These are phyloP conservation scores for Linanthus parryae DNA, from an alignment of 148 eudicot species.

Conservation along the genomic window DNA sequence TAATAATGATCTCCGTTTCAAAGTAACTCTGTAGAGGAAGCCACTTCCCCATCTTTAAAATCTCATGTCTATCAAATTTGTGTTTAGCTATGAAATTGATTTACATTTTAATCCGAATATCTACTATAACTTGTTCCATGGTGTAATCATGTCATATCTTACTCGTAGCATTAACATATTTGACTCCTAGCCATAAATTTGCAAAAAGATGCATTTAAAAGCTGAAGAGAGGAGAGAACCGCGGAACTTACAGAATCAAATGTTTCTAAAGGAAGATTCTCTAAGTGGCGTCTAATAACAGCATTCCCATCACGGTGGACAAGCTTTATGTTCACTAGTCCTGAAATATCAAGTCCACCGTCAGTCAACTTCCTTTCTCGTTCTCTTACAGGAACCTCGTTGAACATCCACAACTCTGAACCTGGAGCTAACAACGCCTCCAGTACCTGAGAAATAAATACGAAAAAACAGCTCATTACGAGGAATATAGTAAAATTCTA, in stretches of 20 bases:
- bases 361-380: slow-evolving; percentile 76
- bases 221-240: background rate
- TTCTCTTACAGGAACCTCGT: slow-evolving; percentile 73
- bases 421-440: slow-evolving; percentile 83
- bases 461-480: background rate
- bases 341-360: slow-evolving; percentile 78
- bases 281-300: slow-evolving; percentile 74
- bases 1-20: too few species aligned
- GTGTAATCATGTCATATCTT: too few species aligned
- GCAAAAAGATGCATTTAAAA: too few species aligned
- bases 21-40: too few species aligned
- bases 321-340: slow-evolving; percentile 64
- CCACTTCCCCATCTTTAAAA: too few species aligned
- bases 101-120: too few species aligned
- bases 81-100: too few species aligned
- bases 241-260: slow-evolving; percentile 89
- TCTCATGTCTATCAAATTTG: too few species aligned
- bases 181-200: background rate
- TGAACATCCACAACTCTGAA: slow-evolving; percentile 94
- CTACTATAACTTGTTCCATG: too few species aligned
- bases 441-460: slow-evolving; percentile 40
- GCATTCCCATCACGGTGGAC: slow-evolving; percentile 92
- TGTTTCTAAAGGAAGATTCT: slow-evolving; percentile 76
- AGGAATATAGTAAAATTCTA: background rate
- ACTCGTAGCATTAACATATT: too few species aligned